Evolutionary conservation across 2,329 filamentous ascomycete species (phyloP), one percentile per base, ranked within the genome.

Genomic region (Mariannaea elegans): DNA sequence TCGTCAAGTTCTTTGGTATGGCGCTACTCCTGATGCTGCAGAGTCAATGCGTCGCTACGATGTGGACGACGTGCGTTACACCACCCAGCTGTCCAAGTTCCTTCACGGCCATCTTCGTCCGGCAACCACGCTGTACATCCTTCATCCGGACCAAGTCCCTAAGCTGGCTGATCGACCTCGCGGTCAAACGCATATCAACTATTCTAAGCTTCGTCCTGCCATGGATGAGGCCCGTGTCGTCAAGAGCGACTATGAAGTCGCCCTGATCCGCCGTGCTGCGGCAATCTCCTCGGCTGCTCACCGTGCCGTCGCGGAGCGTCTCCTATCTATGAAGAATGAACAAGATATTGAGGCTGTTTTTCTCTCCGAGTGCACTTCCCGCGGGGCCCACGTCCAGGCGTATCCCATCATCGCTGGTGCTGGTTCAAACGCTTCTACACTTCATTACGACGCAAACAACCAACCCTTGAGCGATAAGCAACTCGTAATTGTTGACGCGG

Each of bases 371-470:
- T 97, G 93, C 73, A 87, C 91, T 48, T 84, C 89, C 7, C 81
- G 84, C 51, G 91, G 90, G 62, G 90, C 92, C 3, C 90, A 90
- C 64, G 81, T 87, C 49, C 92, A 97, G 79, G 89, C 94, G 0
- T 99, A 99, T 73, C 87, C 89, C 45, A 86, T 93, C n/a, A 97
- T 99, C 67, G 92, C 92, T 44, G 94, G 91, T 2, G 87, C 90
- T 2, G 94, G 94, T 1, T 73, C 82, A n/a, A 95, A 95, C 71
- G 93, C 91, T 6, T 88, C 90, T 13, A 94, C 91, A 0, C 81
- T 98, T 38, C 95, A 99, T 76, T 99, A 99, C 75, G 84, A 86
- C 41, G 86, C 84, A 52, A 98, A 99, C 73, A 84, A 96, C 70
- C 84, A 90, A 68, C 77, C 87, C 1, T 84, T 98, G 16, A 78